Conservation (phyloP, 2,329 filamentous ascomycete species). For the Davidsoniella virescens region DNA sequence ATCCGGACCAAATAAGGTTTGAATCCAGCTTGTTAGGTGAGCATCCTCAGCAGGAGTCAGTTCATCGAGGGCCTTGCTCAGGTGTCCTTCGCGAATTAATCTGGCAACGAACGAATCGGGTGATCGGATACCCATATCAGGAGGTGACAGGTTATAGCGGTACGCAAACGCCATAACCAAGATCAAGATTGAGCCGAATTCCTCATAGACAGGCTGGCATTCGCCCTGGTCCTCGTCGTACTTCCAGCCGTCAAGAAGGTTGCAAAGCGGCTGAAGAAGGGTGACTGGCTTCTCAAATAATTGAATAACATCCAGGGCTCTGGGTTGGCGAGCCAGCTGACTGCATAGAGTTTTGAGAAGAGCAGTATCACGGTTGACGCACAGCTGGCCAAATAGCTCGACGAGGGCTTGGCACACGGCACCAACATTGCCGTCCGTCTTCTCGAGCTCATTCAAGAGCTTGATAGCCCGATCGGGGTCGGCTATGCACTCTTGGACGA, state of each 20-base stretch:
- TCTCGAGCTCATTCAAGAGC: conserved; percentile 67
- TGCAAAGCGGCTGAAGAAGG: conserved; percentile 59
- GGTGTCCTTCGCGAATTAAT: conserved; percentile 43
- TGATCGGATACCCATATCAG: conserved; percentile 45
- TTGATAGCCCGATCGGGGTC: conserved; percentile 62
- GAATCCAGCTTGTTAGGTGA: conserved; percentile 59
- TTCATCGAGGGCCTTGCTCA: conserved; percentile 40
- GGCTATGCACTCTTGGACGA: conserved; percentile 61
- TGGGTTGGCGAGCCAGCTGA: conserved; percentile 55
- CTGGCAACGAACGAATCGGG: conserved; percentile 52
- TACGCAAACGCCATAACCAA: conserved; percentile 60
- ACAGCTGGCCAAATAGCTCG: conserved; percentile 54
- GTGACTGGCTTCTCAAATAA: conserved; percentile 55
- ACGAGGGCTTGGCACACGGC: conserved; percentile 66
- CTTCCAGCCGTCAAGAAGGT: conserved; percentile 60
- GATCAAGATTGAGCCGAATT: conserved; percentile 63
- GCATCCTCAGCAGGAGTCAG: conserved; percentile 47
- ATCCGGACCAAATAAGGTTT: conserved; percentile 60
- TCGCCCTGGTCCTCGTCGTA: conserved; percentile 75
- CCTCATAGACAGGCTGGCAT: conserved; percentile 63
- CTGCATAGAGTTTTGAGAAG: conserved; percentile 60
- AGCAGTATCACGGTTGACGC: conserved; percentile 60
- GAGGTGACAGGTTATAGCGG: conserved; percentile 49
- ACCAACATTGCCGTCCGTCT: conserved; percentile 81
- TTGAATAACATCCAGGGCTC: conserved; percentile 57